Base-by-base conservation (phyloP, 345 rosid species). In the Pugionium cornutum region DNA sequence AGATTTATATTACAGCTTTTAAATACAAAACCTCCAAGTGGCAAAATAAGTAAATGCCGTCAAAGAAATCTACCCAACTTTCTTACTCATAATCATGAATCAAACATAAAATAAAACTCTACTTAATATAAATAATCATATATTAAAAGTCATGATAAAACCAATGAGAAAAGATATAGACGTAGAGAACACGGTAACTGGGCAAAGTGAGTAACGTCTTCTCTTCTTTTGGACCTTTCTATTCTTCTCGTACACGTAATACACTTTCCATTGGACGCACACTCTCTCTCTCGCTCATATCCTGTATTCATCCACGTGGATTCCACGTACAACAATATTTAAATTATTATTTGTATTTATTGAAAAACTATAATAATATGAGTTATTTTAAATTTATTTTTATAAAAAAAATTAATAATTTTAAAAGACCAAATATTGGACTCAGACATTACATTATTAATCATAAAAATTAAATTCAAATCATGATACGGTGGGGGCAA, bases 161-260 rank as follows among this genome's bases (percentile, higher is more conserved):
- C 47, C 36, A 37, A 18, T 18, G 18, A 18, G 18, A 39, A 7
- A 40, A 5, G 37, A 37, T 29, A 63, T 3, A 64, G 58, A 70
- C 75, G 69, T 62, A 70, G 63, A 62, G 57, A 53, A 62, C n/a
- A 70, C 68, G 57, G 25, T 30, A 69, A 42, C 54, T 61, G 45
- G 53, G 51, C 18, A 11, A 61, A 62, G 63, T 45, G 68, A 69
- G 32, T 53, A 47, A 61, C 55, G 68, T 69, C 46, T 61, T 69
- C 30, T 18, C 74, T 18, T 68, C 51, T 48, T 2, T 47, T 40
- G 54, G 47, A 25, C 35, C 2, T 67, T 56, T 30, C 27, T 62
- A 62, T 62, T 64, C 58, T 64, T 30, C 4, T 18, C 8, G 7
- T 9, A 70, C 72, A 68, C 72, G 65, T 39, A 39, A 37, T 18